Evolutionary conservation across 106 monocot species (phyloP).

Genomic region (Chionographis japonica): DNA sequence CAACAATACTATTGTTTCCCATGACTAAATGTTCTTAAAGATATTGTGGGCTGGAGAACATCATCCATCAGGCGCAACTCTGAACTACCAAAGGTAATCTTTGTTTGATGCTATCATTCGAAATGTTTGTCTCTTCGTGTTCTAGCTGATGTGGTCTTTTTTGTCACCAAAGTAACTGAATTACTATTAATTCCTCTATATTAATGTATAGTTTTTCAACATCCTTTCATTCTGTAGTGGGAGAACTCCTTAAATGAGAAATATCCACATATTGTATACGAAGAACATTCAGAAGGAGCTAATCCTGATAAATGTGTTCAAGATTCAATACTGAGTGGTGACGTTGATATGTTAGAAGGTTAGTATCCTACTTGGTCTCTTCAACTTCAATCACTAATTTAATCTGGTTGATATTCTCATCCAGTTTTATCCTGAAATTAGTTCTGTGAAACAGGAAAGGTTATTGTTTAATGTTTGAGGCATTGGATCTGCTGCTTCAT

Average conservation of each 20-base stretch:
- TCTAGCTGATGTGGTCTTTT: too few relatives aligned
- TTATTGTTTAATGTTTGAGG: too few relatives aligned
- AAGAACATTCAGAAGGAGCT: constrained; percentile 25
- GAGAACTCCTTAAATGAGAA: constrained; percentile 20
- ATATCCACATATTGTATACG: constrained; percentile 44
- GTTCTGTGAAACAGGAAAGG: too few relatives aligned
- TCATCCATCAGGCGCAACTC: constrained; percentile 47
- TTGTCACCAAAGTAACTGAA: too few relatives aligned
- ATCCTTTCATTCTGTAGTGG: constrained; percentile 13
- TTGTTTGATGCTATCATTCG: background rate
- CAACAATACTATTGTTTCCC: constrained; percentile 5
- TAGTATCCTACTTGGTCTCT: background rate
- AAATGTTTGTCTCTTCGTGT: background rate
- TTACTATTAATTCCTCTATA: background rate
- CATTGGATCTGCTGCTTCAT: too few relatives aligned
- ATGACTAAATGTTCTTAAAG: constrained; percentile 14
- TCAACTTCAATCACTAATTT: too few relatives aligned
- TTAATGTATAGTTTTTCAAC: background rate
- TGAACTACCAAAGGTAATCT: constrained; percentile 43
- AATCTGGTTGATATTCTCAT: too few relatives aligned
- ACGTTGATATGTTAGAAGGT: constrained; percentile 6
- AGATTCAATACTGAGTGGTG: background rate
- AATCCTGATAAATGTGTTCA: constrained; percentile 9
- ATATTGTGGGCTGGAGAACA: constrained; percentile 63
- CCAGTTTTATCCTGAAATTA: too few relatives aligned